Evolutionary conservation across 805 yeast species (phyloP), one percentile per base, ranked within the genome.

Genomic region (Scheffersomyces amazonensis): DNA sequence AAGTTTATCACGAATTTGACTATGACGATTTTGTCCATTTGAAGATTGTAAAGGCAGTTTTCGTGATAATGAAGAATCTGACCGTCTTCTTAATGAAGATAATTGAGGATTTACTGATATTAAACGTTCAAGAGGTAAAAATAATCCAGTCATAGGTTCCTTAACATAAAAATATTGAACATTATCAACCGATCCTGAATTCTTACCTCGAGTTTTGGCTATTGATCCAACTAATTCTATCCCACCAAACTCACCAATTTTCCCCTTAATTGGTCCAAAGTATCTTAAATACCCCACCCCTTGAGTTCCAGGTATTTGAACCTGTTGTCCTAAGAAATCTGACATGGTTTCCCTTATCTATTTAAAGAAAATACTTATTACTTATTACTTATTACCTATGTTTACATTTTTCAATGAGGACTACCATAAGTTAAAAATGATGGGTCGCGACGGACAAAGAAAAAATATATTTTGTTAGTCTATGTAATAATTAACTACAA

Each of bases 101-200:
- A 24, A 24, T 5, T 24, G 27, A 3, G 71, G 64, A 44, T 69
- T 69, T 18, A 52, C 64, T n/a, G 52, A 39, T 34, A 53, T 50
- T 32, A 69, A 50, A 33, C 73, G 73, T 35, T 67, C 76, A 53
- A 70, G 77, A 2, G 80, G 81, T 33, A 90, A 69, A 52, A 90
- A 90, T 20, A 90, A 60, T 0, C 97, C 97, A 15, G 88, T 71
- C 40, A 75, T 75, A 0, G 89, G 84, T 24, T 54, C 62, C 5
- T 67, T 61, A 0, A 90, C 87, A 4, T 68, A 66, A 54, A 90
- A 90, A 56, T 89, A 89, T 37, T 67, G 67, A 6, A 66, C 55
- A 0, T 95, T 96, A 40, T 82, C 76, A 32, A 81, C 88, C 30
- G 76, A 74, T n/a, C 99, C 99, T 38, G 79, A 76, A 54, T 91